These are phyloP conservation scores for Xerocomus potaroensis DNA, from an alignment of 768 basidiomycete genomes.

Conservation along the genomic window DNA sequence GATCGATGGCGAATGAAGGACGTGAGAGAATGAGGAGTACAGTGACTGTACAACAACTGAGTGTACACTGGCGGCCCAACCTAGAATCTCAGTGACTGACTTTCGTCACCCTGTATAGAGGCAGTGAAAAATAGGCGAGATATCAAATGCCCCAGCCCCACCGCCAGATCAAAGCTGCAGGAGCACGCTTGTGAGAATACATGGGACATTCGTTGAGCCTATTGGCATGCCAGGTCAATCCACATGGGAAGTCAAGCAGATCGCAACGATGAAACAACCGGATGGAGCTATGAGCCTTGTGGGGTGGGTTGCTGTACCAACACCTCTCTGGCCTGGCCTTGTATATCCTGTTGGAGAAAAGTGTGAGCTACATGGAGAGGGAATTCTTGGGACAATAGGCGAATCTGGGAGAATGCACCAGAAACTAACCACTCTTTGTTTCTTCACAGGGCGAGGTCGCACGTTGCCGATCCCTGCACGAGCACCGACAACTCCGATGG, in stretches of 20 bases:
- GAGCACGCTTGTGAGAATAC: conserved; percentile 2
- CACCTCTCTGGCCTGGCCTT: conserved; percentile 60
- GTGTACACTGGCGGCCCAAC: conserved; percentile 17
- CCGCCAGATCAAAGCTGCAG: conserved; percentile 12
- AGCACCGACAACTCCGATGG: conserved; percentile 40
- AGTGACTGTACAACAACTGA: conserved; percentile 21
- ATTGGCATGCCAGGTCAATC: conserved; percentile 8
- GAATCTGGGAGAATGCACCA: neutral
- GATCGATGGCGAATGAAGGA: conserved; percentile 16
- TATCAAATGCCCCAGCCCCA: conserved; percentile 1
- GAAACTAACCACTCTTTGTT: conserved; percentile 63
- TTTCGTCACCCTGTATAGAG: conserved; percentile 11
- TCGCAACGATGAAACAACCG: neutral
- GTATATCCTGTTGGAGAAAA: conserved; percentile 46
- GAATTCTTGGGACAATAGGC: neutral
- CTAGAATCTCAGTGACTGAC: conserved; percentile 10
- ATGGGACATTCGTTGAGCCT: conserved; percentile 2
- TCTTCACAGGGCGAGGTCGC: conserved; percentile 69
- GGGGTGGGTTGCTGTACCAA: conserved; percentile 72
- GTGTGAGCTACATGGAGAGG: conserved; percentile 3
- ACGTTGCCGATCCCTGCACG: conserved; percentile 56
- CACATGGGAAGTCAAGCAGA: conserved; percentile 5
- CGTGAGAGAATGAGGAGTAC: conserved; percentile 11
- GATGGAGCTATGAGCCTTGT: conserved; percentile 48
- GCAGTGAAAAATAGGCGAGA: conserved; percentile 4